Evolutionary conservation across 2,329 filamentous ascomycete genomes (phyloP), one percentile per base, ranked within the genome.

Genomic region (Fusarium sublunatum): DNA sequence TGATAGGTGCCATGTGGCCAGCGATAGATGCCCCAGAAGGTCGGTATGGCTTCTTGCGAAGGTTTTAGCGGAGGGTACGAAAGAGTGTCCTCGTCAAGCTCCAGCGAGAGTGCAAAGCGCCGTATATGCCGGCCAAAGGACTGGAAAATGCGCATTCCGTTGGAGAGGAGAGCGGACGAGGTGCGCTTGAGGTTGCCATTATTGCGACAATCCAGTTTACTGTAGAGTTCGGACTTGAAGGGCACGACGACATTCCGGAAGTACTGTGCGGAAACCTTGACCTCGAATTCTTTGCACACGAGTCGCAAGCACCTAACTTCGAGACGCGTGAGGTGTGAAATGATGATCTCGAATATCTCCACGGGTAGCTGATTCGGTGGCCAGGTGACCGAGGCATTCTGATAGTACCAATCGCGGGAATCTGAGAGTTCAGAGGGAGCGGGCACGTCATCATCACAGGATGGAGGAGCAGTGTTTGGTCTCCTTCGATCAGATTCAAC

Each of bases 51-150:
- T 61, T 86, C 79, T 31, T 86, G 84, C 7, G 80, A 75, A 6
- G 78, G 77, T 67, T 90, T 89, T n/a, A 79, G 67, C 1, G 84
- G 85, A 7, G 87, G 86, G 24, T 78, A 74, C 11, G 77, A 75
- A 10, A 83, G 70, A 12, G 75, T 76, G 35, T 75, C 73, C 69
- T 89, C 85, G 52, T 85, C 82, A n/a, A 91, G 80, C 68, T 91
- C 88, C 59, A 91, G 86, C 24, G 86, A 87, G 70, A 92, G 83
- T 6, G 87, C 89, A 68, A 89, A 90, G 49, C 82, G 83, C 26
- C 78, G 77, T 53, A 91, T 88, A 51, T 86, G 82, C 28, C 77
- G 76, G 10, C 86, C 86, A 72, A 89, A 88, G 13, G 82, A 81
- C 64, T 85, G 75, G 65, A 89, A 88, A 29, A 89, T 82, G 57